A percentile compares a stretch with the other conserved stretches of the same genome.
These are phyloP conservation scores for Chrysosporium keratinophilum DNA, from an alignment of 2,329 filamentous ascomycete species.

Conservation along the genomic window DNA sequence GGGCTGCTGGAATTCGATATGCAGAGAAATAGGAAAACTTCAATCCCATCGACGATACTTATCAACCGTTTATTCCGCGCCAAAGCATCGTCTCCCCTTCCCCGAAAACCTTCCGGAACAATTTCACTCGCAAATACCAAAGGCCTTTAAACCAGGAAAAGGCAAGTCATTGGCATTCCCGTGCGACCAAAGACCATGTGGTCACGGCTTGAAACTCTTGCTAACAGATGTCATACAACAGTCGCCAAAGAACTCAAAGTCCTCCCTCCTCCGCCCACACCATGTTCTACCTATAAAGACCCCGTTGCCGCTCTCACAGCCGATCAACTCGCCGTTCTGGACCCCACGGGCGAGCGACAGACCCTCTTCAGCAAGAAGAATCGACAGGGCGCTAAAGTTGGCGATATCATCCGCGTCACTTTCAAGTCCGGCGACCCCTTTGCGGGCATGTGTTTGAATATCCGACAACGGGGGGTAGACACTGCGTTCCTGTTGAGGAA, in stretches of 20 bases:
- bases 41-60: conserved; percentile 40
- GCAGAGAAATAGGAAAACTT: conserved; percentile 48
- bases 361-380: conserved; percentile 67
- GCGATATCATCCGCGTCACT: conserved; percentile 85
- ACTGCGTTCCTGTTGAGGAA: conserved; percentile 79
- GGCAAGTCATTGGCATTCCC: conserved; percentile 23
- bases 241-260: conserved; percentile 43
- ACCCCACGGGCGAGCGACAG: conserved; percentile 73
- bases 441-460: conserved; percentile 75
- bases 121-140: conserved; percentile 36
- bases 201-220: not conserved
- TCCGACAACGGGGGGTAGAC: conserved; percentile 79
- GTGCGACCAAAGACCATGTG: not conserved
- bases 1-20: conserved; percentile 56
- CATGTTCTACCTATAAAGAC: conserved; percentile 44
- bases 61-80: conserved; percentile 39
- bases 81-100: conserved; percentile 32
- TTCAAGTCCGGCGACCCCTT: conserved; percentile 81
- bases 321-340: conserved; percentile 62
- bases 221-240: conserved; percentile 18
- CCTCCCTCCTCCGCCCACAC: conserved; percentile 46
- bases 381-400: conserved; percentile 66
- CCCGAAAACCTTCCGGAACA: conserved; percentile 34
- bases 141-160: conserved; percentile 29
- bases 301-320: conserved; percentile 58